Percentiles rank a stretch among this genome's conserved stretches.
phyloP scores from a whole-genome alignment of 2,329 filamentous ascomycete species.

The Claviceps maximensis region DNA sequence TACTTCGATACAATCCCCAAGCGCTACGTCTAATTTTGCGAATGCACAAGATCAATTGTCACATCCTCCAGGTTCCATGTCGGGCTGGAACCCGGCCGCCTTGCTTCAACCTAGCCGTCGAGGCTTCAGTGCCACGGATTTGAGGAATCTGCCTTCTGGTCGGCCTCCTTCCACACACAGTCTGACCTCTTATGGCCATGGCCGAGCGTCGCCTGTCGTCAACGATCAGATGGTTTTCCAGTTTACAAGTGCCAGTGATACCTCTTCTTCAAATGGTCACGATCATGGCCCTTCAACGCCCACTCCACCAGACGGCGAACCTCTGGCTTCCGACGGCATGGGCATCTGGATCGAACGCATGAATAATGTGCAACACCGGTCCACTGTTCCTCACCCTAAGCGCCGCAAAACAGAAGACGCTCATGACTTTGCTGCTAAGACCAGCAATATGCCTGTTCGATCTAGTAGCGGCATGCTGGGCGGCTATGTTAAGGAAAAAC shows the following conservation, averaged over 20 bases:
- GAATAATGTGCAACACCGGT: constrained; percentile 60
- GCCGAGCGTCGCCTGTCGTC: constrained; percentile 8
- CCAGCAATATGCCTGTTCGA: constrained; percentile 15
- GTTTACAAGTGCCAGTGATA: constrained; percentile 25
- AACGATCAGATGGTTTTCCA: constrained; percentile 26
- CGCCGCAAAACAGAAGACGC: constrained; percentile 44
- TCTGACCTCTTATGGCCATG: constrained; percentile 6
- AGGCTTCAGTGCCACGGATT: constrained; percentile 16
- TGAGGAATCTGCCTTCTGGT: constrained; percentile 14
- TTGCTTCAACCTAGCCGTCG: constrained; percentile 26
- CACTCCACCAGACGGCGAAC: constrained; percentile 15
- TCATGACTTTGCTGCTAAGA: constrained; percentile 26
- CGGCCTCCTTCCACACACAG: constrained; percentile 7
- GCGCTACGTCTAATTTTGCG: constrained; percentile 1
- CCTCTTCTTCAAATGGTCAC: constrained; percentile 19
- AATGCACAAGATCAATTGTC: constrained; percentile 16
- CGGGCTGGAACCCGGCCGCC: constrained; percentile 28
- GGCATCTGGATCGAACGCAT: constrained; percentile 58
- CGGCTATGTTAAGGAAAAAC: constrained; percentile 51
- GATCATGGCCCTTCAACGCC: constrained; percentile 22
- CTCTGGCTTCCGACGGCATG: constrained; percentile 27
- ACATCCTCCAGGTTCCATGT: constrained; percentile 14
- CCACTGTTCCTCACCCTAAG: constrained; percentile 46
- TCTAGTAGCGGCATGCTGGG: constrained; percentile 46
- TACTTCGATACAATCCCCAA: background rate